Conservation (phyloP, 805 yeast species). For the Candida argentea region DNA sequence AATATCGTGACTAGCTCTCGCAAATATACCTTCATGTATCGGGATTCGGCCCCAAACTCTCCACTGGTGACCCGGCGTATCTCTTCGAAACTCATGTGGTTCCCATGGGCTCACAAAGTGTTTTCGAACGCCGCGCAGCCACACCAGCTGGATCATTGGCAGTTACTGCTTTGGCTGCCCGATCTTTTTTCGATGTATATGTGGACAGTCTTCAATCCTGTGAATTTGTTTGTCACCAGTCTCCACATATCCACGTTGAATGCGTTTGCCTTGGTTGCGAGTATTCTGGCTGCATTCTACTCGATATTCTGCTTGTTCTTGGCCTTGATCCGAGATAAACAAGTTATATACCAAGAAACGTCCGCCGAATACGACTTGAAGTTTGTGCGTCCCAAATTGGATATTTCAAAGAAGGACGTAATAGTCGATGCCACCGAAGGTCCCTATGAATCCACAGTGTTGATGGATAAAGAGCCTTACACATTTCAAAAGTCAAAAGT, state of each 20-base stretch:
- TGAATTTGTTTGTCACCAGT: constrained; percentile 33
- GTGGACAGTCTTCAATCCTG: constrained; percentile 50
- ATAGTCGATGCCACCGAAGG: constrained; percentile 47
- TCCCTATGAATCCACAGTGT: constrained; percentile 12
- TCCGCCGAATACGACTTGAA: constrained; percentile 55
- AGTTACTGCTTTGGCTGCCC: constrained; percentile 59
- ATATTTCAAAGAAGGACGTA: constrained; percentile 46
- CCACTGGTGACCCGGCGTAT: no score
- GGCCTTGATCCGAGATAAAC: constrained; percentile 45
- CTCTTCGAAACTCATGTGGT: no score
- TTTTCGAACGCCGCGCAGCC: constrained; percentile 5
- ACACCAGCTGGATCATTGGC: constrained; percentile 36
- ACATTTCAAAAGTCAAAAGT: constrained; percentile 27
- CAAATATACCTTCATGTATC: no score
- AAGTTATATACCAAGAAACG: constrained; percentile 48
- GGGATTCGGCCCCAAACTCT: constrained; percentile 7
- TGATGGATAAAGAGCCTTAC: constrained; percentile 15
- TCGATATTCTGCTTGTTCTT: constrained; percentile 37
- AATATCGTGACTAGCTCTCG: no score
- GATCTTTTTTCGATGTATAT: constrained; percentile 44
- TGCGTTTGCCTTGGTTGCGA: constrained; percentile 11
- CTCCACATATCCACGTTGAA: constrained; percentile 11
- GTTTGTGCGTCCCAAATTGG: constrained; percentile 47
- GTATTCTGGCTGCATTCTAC: constrained; percentile 14
- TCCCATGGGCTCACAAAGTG: no score